phyloP scores from a whole-genome alignment of 2,329 filamentous ascomycete species.

The Penicillium sp. region DNA sequence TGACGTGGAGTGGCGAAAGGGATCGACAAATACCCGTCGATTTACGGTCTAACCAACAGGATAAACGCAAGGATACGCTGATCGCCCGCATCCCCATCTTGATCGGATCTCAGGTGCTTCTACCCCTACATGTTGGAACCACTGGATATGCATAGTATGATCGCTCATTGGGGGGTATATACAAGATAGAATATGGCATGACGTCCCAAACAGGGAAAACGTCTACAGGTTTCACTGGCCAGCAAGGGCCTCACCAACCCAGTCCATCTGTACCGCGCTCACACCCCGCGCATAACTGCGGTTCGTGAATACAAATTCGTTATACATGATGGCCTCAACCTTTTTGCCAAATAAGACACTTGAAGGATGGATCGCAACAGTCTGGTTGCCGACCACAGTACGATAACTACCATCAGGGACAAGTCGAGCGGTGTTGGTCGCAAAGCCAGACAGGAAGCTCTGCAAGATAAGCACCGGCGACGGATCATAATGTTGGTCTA shows the following conservation, averaged over 20 bases:
- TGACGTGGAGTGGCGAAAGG: slow-evolving; percentile 17
- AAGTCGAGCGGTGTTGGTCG: slow-evolving; percentile 59
- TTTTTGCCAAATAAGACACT: slow-evolving; percentile 61
- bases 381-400: slow-evolving; percentile 61
- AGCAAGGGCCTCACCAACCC: slow-evolving; percentile 55
- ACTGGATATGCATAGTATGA: neutral
- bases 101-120: neutral
- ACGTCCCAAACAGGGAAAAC: neutral
- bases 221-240: slow-evolving; percentile 16
- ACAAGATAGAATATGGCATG: neutral
- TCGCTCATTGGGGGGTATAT: neutral
- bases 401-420: slow-evolving; percentile 62
- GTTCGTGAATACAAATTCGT: slow-evolving; percentile 65
- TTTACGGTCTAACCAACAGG: slow-evolving; percentile 1
- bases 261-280: slow-evolving; percentile 62
- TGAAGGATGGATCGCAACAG: slow-evolving; percentile 62
- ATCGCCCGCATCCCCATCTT: slow-evolving; percentile 1
- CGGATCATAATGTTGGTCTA: slow-evolving; percentile 32
- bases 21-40: slow-evolving; percentile 8
- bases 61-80: slow-evolving; percentile 9
- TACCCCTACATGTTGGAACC: neutral
- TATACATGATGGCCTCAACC: slow-evolving; percentile 64
- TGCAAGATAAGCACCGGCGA: slow-evolving; percentile 53
- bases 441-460: slow-evolving; percentile 59
- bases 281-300: slow-evolving; percentile 63